phyloP scores from a whole-genome alignment of 768 basidiomycete species.

The Lentinula edodes region DNA sequence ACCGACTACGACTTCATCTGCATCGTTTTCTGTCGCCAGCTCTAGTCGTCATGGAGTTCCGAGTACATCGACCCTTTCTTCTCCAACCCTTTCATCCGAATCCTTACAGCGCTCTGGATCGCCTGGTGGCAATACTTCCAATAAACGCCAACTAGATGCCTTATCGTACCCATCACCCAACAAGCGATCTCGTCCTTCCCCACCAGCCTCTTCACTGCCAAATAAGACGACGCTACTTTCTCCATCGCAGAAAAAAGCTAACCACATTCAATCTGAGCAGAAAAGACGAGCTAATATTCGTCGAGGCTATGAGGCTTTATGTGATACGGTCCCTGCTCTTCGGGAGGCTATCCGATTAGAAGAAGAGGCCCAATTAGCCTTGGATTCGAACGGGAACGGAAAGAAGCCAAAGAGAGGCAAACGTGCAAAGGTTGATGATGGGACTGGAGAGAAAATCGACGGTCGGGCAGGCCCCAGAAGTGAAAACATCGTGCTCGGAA shows the following conservation, averaged over 20 bases:
- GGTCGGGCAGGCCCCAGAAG: conserved; percentile 87
- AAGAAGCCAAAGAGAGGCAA: conserved; percentile 34
- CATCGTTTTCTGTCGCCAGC: conserved; percentile 3
- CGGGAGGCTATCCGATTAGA: conserved; percentile 76
- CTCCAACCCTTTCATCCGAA: conserved; percentile 11
- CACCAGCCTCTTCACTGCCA: conserved; percentile 10
- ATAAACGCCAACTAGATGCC: conserved; percentile 1
- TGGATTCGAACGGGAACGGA: conserved; percentile 39
- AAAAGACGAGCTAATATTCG: conserved; percentile 90
- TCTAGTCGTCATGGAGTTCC: conserved; percentile 6
- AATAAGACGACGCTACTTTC: conserved; percentile 55
- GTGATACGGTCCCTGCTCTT: conserved; percentile 76
- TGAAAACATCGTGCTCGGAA: conserved; percentile 83
- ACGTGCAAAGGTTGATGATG: conserved; percentile 30
- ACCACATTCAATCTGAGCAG: conserved; percentile 92
- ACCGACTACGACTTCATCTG: conserved; percentile 16
- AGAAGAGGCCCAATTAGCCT: conserved; percentile 41
- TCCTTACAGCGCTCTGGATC: conserved; percentile 14
- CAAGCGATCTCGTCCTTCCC: conserved; percentile 25
- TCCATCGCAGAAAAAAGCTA: conserved; percentile 85
- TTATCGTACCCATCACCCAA: conserved; percentile 15
- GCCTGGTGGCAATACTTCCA: background rate
- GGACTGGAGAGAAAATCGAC: conserved; percentile 62
- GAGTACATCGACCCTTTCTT: conserved; percentile 18
- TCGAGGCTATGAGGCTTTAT: conserved; percentile 83